Percentiles rank a stretch among this genome's conserved stretches.
phyloP scores from a whole-genome alignment of 2,329 filamentous ascomycete genomes.

The Stromatinia cepivora region DNA sequence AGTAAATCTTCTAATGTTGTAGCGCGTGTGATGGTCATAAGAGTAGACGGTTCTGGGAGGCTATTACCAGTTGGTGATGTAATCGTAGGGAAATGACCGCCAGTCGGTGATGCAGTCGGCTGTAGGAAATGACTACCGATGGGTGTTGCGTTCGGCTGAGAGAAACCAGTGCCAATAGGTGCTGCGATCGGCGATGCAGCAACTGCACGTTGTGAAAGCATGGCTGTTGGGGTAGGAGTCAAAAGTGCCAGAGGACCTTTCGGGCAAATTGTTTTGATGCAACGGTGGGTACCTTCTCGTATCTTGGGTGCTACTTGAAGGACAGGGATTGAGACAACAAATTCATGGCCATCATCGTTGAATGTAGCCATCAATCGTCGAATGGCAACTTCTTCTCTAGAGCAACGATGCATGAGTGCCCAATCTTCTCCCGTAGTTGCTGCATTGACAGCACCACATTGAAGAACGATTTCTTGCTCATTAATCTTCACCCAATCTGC shows the following conservation, averaged over 20 bases:
- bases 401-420: conserved; percentile 23
- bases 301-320: not conserved
- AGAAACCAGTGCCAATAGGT: not conserved
- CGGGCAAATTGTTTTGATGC: conserved; percentile 5
- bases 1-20: not conserved
- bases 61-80: not conserved
- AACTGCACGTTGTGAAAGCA: not conserved
- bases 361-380: conserved; percentile 14
- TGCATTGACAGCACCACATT: conserved; percentile 7
- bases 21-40: not conserved
- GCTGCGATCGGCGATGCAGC: not conserved
- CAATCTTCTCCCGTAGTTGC: conserved; percentile 10
- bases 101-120: too few species aligned
- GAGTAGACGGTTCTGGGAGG: not conserved
- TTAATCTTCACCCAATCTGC: conserved; percentile 11
- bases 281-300: not conserved
- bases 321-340: not conserved
- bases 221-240: not conserved
- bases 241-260: not conserved
- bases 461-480: conserved; percentile 13
- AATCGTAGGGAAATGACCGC: not conserved
- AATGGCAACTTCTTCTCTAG: conserved; percentile 18
- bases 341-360: conserved; percentile 14
- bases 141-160: too few species aligned
- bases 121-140: too few species aligned